Base-by-base conservation (phyloP, 208 protist genomes). In the Leishmania tropica region DNA sequence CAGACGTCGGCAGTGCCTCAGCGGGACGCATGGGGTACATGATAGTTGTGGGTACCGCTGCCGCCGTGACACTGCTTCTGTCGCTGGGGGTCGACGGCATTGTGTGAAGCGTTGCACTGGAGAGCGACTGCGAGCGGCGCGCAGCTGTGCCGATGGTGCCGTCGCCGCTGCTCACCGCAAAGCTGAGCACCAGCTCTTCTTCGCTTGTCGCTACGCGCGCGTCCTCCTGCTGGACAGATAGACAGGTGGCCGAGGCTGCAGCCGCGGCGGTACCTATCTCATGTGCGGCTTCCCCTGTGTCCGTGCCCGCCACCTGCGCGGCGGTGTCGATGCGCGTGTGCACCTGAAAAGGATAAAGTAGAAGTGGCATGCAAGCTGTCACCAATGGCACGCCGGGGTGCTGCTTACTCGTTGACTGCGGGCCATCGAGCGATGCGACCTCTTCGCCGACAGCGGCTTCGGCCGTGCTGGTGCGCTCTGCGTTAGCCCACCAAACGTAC, bases 351-450 rank as follows among this genome's bases (percentile, higher is more conserved):
- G 83, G 83, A 62, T 80, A 28, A 4, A 86, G 78, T 70, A 86
- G 75, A 11, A 86, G 73, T 62, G 83, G 83, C 83, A 86, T 76
- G 51, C 83, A 86, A 24, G 78, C 73, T 2, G 77, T 68, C 40
- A 74, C 11, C 70, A 11, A 56, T 31, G 70, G 68, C 10, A 77
- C 10, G 56, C 45, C 62, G 17, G 28, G 62, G 24, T 58, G 42
- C 37, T 42, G 76, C 58, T 56, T 68, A 54, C 35, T 54, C 45
- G 21, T 40, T 58, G 24, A 35, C 76, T 35, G 31, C 62, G 37
- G 47, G 19, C 31, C 51, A 21, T 21, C 56, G 10, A 81, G 56
- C n/a, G 35, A 40, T n/a, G 48, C 64, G 19, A 58, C 77, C 3
- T 40, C 42, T 17, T 51, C 19, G 15, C 56, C 54, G 35, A 67